Conservation (phyloP, 179 eudicot genomes). For the Sideroxylon spinosum region DNA sequence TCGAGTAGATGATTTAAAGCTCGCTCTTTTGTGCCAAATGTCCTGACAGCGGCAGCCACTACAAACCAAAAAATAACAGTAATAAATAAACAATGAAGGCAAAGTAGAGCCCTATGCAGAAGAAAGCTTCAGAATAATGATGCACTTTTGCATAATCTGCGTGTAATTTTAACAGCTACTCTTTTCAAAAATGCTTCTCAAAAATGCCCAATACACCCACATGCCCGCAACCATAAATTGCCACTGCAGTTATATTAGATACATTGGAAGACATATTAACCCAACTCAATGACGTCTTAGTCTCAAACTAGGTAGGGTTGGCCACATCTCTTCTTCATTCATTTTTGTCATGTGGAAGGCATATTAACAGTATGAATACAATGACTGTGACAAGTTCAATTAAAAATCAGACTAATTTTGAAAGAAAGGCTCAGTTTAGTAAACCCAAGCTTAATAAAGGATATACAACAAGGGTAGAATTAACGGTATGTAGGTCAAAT, state of each 20-base stretch:
- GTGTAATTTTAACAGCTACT: neutral
- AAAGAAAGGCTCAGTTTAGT: neutral
- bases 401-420: too few relatives aligned
- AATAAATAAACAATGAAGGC: neutral
- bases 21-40: slow-evolving; percentile 35
- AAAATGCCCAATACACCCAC: too few relatives aligned
- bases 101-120: neutral
- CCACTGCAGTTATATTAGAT: neutral
- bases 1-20: slow-evolving; percentile 49
- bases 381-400: neutral
- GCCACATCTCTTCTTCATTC: neutral
- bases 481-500: neutral
- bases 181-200: neutral
- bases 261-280: neutral
- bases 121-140: neutral
- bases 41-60: slow-evolving; percentile 49
- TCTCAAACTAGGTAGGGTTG: too few relatives aligned
- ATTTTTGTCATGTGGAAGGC: neutral
- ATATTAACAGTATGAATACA: neutral
- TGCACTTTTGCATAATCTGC: neutral
- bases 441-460: neutral
- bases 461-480: neutral
- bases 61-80: neutral
- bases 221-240: neutral
- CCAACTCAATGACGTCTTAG: too few relatives aligned